phyloP scores from a whole-genome alignment of 2,329 filamentous ascomycete genomes.

The Alternaria ethzedia region DNA sequence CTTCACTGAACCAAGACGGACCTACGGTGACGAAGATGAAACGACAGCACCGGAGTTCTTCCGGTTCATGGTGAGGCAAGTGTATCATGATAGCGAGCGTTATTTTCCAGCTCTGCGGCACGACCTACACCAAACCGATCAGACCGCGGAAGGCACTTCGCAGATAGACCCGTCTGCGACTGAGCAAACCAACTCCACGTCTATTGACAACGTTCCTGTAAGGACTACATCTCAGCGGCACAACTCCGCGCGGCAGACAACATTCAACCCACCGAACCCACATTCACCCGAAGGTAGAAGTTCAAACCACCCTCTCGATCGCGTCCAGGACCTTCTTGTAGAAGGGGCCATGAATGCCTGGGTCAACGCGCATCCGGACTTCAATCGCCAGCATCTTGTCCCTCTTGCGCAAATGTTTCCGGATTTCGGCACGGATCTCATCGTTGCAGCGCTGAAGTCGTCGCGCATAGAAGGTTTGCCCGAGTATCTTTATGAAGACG shows the following conservation, averaged over 20 bases:
- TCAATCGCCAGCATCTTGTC: not conserved
- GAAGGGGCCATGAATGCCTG: not conserved
- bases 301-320: not conserved
- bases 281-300: not conserved
- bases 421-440: not conserved
- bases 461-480: not conserved
- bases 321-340: not conserved
- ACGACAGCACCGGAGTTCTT: not conserved
- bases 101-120: not conserved
- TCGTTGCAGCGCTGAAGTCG: not conserved
- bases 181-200: not conserved
- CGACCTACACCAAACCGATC: not conserved
- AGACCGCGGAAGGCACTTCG: not conserved
- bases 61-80: not conserved
- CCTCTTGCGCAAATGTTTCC: not conserved
- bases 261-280: not conserved
- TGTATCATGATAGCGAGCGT: not conserved
- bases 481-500: not conserved
- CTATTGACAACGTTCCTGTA: not conserved
- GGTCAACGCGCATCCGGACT: not conserved
- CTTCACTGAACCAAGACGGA: not conserved
- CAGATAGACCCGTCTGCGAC: not conserved
- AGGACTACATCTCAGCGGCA: not conserved
- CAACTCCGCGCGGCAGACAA: not conserved
- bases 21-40: not conserved